These are phyloP conservation scores for Amphicarpaea edgeworthii DNA, from an alignment of 306 rosid species.

Conservation along the genomic window DNA sequence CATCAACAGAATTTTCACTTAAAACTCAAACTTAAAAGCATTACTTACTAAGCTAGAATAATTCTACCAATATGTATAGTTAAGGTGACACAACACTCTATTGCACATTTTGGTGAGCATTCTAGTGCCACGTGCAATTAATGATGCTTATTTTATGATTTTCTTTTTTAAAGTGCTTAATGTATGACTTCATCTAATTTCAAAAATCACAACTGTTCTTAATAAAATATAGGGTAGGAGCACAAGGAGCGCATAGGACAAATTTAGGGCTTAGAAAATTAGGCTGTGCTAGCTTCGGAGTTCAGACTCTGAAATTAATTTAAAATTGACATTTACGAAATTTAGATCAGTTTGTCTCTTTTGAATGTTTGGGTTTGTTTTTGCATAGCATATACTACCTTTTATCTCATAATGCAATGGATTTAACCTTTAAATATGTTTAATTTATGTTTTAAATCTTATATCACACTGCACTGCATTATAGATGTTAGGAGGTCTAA, in stretches of 20 bases:
- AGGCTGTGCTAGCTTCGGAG: not conserved
- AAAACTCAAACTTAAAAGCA: no score
- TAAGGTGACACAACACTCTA: no score
- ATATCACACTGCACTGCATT: no score
- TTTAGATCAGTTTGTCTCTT: constrained; percentile 49
- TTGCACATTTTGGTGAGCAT: no score
- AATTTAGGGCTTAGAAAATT: not conserved
- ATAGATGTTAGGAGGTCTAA: not conserved
- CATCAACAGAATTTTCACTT: no score
- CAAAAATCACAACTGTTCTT: not conserved
- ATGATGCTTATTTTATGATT: no score
- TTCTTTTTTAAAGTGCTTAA: no score
- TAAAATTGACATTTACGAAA: constrained; percentile 38
- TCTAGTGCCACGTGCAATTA: no score
- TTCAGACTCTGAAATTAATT: not conserved
- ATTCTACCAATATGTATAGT: no score
- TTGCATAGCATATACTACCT: constrained; percentile 34
- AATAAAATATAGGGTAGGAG: not conserved
- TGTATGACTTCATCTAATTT: not conserved
- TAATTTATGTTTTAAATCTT: not conserved
- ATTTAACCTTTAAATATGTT: not conserved
- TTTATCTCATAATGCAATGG: constrained; percentile 7
- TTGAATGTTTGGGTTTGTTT: not conserved
- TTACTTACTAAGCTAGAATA: no score
- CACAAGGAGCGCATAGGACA: not conserved